Evolutionary conservation across 345 rosid genomes (phyloP).

Genomic region (Gossypium sturtianum): DNA sequence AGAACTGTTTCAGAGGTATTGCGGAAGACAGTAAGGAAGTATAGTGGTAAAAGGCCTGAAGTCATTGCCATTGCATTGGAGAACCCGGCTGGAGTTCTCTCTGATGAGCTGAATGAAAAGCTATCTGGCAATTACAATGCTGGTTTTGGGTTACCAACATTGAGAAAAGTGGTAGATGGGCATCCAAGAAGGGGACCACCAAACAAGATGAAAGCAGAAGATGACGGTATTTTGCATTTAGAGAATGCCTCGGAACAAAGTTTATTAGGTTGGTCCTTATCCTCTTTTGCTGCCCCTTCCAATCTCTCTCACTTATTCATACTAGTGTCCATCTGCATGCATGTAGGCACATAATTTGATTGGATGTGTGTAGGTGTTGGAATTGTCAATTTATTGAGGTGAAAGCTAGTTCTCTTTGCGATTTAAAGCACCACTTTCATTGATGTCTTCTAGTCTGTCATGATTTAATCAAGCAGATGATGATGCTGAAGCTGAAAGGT

Average conservation of each 20-base stretch:
- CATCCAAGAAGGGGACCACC: constrained; percentile 33
- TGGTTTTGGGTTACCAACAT: constrained; percentile 49
- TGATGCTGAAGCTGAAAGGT: constrained; percentile 28
- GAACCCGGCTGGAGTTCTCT: constrained; percentile 64
- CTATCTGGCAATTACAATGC: constrained; percentile 56
- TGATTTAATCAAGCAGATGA: constrained; percentile 32
- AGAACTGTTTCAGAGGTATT: constrained; percentile 77
- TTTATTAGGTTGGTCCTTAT: constrained; percentile 35
- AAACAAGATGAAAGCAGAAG: constrained; percentile 27
- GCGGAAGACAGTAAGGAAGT: constrained; percentile 91
- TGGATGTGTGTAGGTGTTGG: background rate
- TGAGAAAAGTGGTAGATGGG: constrained; percentile 45
- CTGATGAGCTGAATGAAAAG: constrained; percentile 61
- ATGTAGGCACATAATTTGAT: background rate
- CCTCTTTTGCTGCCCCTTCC: constrained; percentile 17
- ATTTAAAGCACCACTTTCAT: background rate
- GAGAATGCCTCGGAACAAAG: constrained; percentile 24
- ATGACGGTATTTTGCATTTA: constrained; percentile 14
- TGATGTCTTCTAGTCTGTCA: background rate
- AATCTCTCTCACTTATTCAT: background rate
- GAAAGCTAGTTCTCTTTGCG: background rate
- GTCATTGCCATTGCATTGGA: constrained; percentile 79
- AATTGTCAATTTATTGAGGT: background rate
- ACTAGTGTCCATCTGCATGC: background rate
- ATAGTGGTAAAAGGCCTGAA: constrained; percentile 93